phyloP scores from a whole-genome alignment of 2,329 filamentous ascomycete species.

The Fusarium continuum region DNA sequence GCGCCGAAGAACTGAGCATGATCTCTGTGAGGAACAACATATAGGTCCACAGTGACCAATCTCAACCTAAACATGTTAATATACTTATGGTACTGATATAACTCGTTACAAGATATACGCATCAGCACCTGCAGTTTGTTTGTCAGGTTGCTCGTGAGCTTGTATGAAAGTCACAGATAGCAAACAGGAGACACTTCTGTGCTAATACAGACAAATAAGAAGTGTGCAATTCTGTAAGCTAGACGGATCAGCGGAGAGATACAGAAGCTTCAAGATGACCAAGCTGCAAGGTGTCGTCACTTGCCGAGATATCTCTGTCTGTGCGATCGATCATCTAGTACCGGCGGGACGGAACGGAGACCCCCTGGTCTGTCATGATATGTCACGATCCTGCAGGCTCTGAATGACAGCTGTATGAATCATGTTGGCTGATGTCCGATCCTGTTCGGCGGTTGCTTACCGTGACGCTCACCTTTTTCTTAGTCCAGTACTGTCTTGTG shows the following conservation, averaged over 20 bases:
- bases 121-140: background rate
- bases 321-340: background rate
- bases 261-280: background rate
- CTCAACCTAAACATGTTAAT: background rate
- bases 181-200: background rate
- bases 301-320: background rate
- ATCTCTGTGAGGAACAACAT: background rate
- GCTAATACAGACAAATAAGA: background rate
- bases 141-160: background rate
- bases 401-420: slow-evolving; percentile 5
- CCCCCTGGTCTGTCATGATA: slow-evolving; percentile 5
- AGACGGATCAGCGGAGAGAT: background rate
- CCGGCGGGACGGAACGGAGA: background rate
- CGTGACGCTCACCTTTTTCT: background rate
- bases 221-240: background rate
- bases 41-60: background rate
- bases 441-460: background rate
- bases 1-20: background rate
- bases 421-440: slow-evolving; percentile 3
- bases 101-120: too few relatives aligned
- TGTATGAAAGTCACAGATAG: background rate
- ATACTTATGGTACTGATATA: too few relatives aligned
- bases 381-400: slow-evolving; percentile 7
- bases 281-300: background rate
- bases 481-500: background rate